phyloP scores from a whole-genome alignment of 768 basidiomycete genomes.

The Dictyophora rubrovolvata region DNA sequence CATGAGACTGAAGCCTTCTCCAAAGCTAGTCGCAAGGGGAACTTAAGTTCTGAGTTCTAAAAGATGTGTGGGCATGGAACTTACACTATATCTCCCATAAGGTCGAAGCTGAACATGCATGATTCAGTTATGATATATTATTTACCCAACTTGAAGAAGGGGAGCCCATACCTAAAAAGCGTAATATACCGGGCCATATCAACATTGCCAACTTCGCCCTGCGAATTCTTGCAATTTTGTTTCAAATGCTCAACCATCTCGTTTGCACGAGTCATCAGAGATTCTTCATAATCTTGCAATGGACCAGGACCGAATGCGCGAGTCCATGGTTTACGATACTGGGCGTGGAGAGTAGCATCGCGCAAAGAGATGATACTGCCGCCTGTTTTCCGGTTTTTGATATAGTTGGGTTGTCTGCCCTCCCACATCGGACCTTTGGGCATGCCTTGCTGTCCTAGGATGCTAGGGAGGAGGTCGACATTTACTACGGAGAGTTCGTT shows the following conservation, averaged over 20 bases:
- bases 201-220: background rate
- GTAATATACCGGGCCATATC: background rate
- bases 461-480: background rate
- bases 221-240: background rate
- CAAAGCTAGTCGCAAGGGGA: constrained; percentile 21
- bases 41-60: background rate
- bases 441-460: background rate
- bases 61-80: constrained; percentile 1
- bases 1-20: constrained; percentile 28
- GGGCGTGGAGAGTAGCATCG: background rate
- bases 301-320: background rate
- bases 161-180: background rate
- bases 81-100: constrained; percentile 31
- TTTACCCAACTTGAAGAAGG: too few species aligned
- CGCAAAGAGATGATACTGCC: background rate
- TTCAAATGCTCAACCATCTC: background rate
- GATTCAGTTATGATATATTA: too few species aligned
- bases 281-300: background rate
- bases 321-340: background rate
- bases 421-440: background rate
- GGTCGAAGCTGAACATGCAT: constrained; percentile 22
- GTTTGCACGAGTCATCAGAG: background rate
- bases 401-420: too few species aligned
- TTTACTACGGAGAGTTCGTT: constrained; percentile 27
- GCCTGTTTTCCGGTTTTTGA: background rate